Evolutionary conservation across 192 early-diverging fungal genomes (phyloP).

Genomic region (Paraglomus brasilianum): DNA sequence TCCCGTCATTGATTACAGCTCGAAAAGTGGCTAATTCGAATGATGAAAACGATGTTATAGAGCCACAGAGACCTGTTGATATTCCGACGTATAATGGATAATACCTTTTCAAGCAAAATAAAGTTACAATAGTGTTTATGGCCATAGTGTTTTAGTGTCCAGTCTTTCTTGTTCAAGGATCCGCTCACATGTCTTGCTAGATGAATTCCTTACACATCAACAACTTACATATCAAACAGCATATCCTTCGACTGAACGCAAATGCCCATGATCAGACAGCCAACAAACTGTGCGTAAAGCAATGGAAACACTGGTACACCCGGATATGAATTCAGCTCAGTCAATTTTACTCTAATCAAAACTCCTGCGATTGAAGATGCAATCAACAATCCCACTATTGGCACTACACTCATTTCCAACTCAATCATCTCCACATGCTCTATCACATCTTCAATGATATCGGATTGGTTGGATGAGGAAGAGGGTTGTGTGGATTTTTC

Average conservation of each 20-base stretch:
- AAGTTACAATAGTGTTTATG: constrained; percentile 39
- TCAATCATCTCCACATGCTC: too few species aligned
- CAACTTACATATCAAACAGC: constrained; percentile 28
- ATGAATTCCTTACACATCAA: too few species aligned
- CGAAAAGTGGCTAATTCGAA: constrained; percentile 64
- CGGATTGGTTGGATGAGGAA: too few species aligned
- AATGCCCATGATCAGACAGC: constrained; percentile 64
- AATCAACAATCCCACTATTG: constrained; percentile 35
- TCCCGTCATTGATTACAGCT: constrained; percentile 41
- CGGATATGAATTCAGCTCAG: constrained; percentile 53
- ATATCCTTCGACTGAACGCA: constrained; percentile 33
- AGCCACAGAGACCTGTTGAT: constrained; percentile 74
- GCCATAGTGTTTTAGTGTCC: constrained; percentile 7
- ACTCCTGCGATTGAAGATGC: constrained; percentile 66
- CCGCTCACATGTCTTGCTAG: constrained; percentile 36
- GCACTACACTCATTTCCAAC: not conserved
- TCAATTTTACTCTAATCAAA: constrained; percentile 58
- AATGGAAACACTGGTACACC: constrained; percentile 61
- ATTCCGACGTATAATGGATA: constrained; percentile 54
- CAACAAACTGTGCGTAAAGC: constrained; percentile 65
- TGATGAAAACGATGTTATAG: constrained; percentile 81
- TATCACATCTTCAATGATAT: too few species aligned
- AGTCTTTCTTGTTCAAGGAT: too few species aligned
- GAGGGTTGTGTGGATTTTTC: too few species aligned
- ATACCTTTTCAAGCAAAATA: constrained; percentile 43